phyloP scores from a whole-genome alignment of 2,329 filamentous ascomycete genomes.

The Elsinoe fawcettii region DNA sequence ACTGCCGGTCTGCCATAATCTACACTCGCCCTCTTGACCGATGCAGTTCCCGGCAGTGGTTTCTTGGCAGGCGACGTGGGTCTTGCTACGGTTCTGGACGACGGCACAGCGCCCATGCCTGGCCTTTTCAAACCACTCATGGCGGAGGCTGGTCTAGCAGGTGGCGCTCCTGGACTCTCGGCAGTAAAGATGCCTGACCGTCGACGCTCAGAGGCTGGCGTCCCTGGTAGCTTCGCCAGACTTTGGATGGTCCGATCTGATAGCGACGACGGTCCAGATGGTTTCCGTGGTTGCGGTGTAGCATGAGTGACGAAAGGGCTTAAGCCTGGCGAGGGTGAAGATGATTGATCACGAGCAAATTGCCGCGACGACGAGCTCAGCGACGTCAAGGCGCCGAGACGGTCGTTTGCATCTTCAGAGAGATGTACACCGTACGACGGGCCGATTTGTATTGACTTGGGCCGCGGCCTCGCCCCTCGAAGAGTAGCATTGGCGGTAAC shows the following conservation, averaged over 20 bases:
- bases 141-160: constrained; percentile 57
- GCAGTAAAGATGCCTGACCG: constrained; percentile 65
- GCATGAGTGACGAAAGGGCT: constrained; percentile 20
- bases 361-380: constrained; percentile 37
- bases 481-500: constrained; percentile 21
- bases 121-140: constrained; percentile 47
- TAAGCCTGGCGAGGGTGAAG: constrained; percentile 15
- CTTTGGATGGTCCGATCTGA: constrained; percentile 83
- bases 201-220: constrained; percentile 60
- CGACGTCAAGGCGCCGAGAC: constrained; percentile 35
- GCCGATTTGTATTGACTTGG: constrained; percentile 13
- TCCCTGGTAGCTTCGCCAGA: constrained; percentile 67
- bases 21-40: background rate
- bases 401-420: constrained; percentile 32
- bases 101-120: constrained; percentile 37
- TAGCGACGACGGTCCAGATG: constrained; percentile 55
- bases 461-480: background rate
- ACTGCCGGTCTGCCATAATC: background rate
- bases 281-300: constrained; percentile 28
- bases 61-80: constrained; percentile 30
- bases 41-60: background rate
- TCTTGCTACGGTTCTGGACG: constrained; percentile 22
- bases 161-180: constrained; percentile 51
- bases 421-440: constrained; percentile 10
- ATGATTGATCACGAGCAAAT: constrained; percentile 27